Evolutionary conservation across 352 stramenopile genomes (phyloP), one percentile per base, ranked within the genome.

Genomic region (Phytophthora macrochlamydospora): DNA sequence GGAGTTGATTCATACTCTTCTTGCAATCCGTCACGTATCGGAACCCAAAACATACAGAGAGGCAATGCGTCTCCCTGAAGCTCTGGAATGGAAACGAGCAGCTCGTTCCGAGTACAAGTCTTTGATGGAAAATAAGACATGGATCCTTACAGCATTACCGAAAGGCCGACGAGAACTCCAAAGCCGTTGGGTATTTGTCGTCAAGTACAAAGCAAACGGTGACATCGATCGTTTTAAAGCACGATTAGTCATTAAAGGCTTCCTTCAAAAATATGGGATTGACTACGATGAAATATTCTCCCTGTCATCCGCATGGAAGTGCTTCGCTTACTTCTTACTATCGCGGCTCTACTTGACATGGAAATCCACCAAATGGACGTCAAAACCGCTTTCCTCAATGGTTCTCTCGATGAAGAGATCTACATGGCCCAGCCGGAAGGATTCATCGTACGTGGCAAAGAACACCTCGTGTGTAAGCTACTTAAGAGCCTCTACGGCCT

Each of bases 351-450:
- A 24, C 18, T 24, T 24, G 18, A 24, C 18, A 24, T 24, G 18
- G 18, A 24, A 24, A 24, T 24, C 18, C 0, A 24, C 18, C 18
- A 24, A 24, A 51, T 8, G 48, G 60, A 62, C 46, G 60, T 62
- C 3, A 68, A 62, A 43, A 57, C 52, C 4, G 45, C 37, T 18
- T 68, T 68, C 28, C 35, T 68, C 3, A 68, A 68, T 46, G 52
- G 33, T 3, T 54, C 38, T 14, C 42, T 66, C 2, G 59, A 59
- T 32, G 59, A 59, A 4, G 50, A 66, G 33, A 51, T 66, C 13
- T 66, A 59, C 42, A 66, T 66, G 50, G 13, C 7, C 7, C 42
- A 51, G 37, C 42, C 59, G 9, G 38, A 60, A 59, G 30, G 59
- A 13, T 57, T 54, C 13, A 7, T 8, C 29, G 11, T 42, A 7